Percentiles rank a stretch among this genome's conserved stretches.
phyloP scores from a whole-genome alignment of 176 grass and related monocot genomes.

The Lolium multiflorum region DNA sequence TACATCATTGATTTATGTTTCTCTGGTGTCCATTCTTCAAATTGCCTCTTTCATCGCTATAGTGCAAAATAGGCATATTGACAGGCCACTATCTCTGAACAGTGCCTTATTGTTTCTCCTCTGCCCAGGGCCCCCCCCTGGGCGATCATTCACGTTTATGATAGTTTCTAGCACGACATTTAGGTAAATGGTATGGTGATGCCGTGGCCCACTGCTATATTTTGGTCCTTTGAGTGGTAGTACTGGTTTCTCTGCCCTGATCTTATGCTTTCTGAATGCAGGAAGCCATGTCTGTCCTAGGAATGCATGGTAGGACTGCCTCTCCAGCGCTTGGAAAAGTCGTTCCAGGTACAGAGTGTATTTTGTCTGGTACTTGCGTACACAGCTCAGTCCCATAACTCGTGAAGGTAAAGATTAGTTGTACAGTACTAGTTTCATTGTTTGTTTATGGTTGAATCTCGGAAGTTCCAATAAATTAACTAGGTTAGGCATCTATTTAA shows the following conservation, averaged over 20 bases:
- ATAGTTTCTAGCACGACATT: not conserved
- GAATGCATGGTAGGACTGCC: not conserved
- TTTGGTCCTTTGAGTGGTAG: not conserved
- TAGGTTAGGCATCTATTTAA: not conserved
- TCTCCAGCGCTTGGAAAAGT: slow-evolving; percentile 10
- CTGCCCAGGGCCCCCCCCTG: not conserved
- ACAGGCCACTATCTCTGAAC: not conserved
- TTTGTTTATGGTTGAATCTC: not conserved
- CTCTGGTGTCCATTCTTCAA: not conserved
- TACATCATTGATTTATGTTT: too few relatives aligned
- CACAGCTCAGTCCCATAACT: too few relatives aligned
- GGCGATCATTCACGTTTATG: not conserved
- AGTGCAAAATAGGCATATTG: not conserved
- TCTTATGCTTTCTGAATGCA: slow-evolving; percentile 8
- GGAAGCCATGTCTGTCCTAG: not conserved
- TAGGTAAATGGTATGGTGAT: not conserved
- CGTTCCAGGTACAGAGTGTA: slow-evolving; percentile 12
- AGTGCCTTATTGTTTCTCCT: not conserved
- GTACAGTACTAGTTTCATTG: not conserved
- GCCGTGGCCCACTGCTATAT: not conserved
- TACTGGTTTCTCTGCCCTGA: not conserved
- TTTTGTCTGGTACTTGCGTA: not conserved
- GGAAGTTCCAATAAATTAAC: not conserved
- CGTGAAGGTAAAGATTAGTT: not conserved
- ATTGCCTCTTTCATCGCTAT: not conserved